Evolutionary conservation across 129 eudicot species (phyloP), one percentile per base, ranked within the genome.

Genomic region (Lactuca saligna): DNA sequence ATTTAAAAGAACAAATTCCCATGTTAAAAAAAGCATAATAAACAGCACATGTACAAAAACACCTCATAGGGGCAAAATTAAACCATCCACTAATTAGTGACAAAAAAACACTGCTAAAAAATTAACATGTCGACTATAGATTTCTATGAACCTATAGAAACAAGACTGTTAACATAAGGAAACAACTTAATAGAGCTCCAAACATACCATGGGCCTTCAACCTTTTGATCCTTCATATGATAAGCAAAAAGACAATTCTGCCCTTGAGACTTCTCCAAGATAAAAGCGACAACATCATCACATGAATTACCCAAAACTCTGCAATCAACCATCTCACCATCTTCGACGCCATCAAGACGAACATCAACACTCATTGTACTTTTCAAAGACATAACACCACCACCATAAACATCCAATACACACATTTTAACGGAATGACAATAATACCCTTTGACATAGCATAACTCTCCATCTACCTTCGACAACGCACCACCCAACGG

Each of bases 91-190:
- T 42, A 42, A 42, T 42, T 8, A 9, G 49, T 8, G 49, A 42
- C 49, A 46, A 46, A 46, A 46, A 46, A 46, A 46, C 51, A 11
- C 15, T 0, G 1, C 51, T 2, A 46, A 46, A 46, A 25, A 25
- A 25, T 25, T 25, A 25, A 25, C 12, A 12, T 11, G 15, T 8
- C 50, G 4, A 39, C 46, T 44, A 8, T 11, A 14, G 9, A n/a
- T 2, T 3, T 13, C 37, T 53, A 61, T 25, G 10, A 17, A 8
- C 31, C 17, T 48, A 78, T 6, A 59, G 78, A 17, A 39, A 66
- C 84, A 7, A 87, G 82, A 78, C 81, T 87, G 59, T 84, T 87
- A 32, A 84, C 87, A 66, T 84, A 87, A 33, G 95, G 90, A 31
- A 87, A 37, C 61, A 54, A 71, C 44, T 49, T 67, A 14, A 6